Evolutionary conservation across 2,329 filamentous ascomycete genomes (phyloP), one percentile per base, ranked within the genome.

Genomic region (Botryotinia convoluta): DNA sequence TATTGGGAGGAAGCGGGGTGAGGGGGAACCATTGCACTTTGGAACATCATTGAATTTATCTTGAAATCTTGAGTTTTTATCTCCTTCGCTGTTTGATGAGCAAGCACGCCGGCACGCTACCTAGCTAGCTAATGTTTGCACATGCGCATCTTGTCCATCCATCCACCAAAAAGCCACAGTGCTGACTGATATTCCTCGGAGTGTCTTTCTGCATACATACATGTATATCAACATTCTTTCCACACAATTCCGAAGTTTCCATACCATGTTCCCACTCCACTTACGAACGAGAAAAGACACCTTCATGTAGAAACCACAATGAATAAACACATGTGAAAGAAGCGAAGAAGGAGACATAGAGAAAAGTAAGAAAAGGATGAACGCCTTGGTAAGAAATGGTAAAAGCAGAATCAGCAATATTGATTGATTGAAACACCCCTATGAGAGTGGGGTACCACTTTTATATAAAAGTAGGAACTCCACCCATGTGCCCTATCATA

Each of bases 381-480:
- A 68, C 65, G 65, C 65, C 65, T 29, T 57, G 14, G 63, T 9
- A 20, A 18, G 29, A 48, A 48, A 35, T 8, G 44, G n/a, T 29
- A 26, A 57, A 57, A 54, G 35, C 16, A 57, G 39, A 57, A 51
- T 51, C 18, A 32, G 35, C 3, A 57, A 57, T 22, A 57, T 69
- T 39, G 64, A 39, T 57, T 42, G 35, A 57, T 57, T 57, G n/a
- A 69, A 57, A 42, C 26, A 69, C 48, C 48, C 65, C 48, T 57
- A 20, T 18, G 29, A 42, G 48, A 44, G 48, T 26, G 65, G 54
- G 65, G 48, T 44, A 42, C 65, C 48, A 69, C 65, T 59, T 69
- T 57, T 57, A 69, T 57, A 57, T 69, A 69, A 67, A 67, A 69
- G 65, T 57, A 69, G 65, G 1, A 69, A 68, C 48, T 57, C 65